phyloP scores from a whole-genome alignment of 495 filamentous ascomycete genomes.

The Penicillium subrubescens region DNA sequence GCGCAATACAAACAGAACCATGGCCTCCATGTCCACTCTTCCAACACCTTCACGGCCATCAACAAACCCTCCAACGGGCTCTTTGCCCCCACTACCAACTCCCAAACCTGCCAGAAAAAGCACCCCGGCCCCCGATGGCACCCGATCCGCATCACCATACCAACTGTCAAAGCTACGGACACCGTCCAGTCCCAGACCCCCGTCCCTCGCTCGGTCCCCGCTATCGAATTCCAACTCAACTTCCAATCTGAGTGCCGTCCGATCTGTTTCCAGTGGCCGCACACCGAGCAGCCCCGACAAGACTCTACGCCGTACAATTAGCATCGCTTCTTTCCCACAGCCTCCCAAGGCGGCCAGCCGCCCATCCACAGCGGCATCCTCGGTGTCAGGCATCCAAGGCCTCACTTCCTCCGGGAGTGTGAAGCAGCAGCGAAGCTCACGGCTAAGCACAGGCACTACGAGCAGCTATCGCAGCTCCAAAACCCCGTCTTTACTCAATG shows the following conservation, averaged over 20 bases:
- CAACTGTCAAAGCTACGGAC: conserved; percentile 60
- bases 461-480: conserved; percentile 55
- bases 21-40: conserved; percentile 60
- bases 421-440: conserved; percentile 39
- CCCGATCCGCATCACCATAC: conserved; percentile 43
- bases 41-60: conserved; percentile 65
- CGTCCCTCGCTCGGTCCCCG: conserved; percentile 53
- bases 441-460: conserved; percentile 42
- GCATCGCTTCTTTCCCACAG: conserved; percentile 90
- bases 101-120: conserved; percentile 72
- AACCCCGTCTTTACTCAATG: conserved; percentile 75
- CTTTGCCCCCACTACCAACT: conserved; percentile 69
- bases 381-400: conserved; percentile 33
- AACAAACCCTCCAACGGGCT: conserved; percentile 62
- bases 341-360: conserved; percentile 67
- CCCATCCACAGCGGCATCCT: conserved; percentile 46
- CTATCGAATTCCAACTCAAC: conserved; percentile 45
- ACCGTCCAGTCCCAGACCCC: conserved; percentile 62
- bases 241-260: conserved; percentile 38
- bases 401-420: conserved; percentile 29
- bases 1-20: conserved; percentile 24
- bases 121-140: conserved; percentile 49
- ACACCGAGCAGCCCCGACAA: conserved; percentile 54
- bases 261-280: conserved; percentile 42
- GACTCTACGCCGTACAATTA: conserved; percentile 80